These are phyloP conservation scores for Marasmius tenuissimus DNA, from an alignment of 1,284 basidiomycete genomes.

Conservation along the genomic window DNA sequence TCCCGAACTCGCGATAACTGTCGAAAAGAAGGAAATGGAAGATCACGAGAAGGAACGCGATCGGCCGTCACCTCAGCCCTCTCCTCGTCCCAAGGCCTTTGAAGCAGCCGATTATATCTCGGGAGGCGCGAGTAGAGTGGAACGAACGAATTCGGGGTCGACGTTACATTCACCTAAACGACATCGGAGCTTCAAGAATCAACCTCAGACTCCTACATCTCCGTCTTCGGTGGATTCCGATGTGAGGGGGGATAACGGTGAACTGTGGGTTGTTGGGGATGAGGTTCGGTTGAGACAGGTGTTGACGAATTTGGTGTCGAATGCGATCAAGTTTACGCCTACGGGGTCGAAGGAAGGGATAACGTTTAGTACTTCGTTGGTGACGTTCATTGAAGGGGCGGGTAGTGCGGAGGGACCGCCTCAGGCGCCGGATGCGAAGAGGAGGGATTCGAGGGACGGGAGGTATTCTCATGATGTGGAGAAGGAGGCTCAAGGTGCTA, in stretches of 20 bases:
- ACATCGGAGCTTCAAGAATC: neutral
- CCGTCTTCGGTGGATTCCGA: neutral
- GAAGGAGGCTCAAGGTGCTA: slow-evolving; percentile 5
- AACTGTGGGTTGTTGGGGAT: slow-evolving; percentile 37
- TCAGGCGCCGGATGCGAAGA: neutral
- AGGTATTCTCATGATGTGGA: neutral
- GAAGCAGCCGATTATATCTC: neutral
- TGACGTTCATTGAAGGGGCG: neutral
- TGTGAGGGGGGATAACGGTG: slow-evolving; percentile 16
- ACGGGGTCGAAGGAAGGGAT: slow-evolving; percentile 31
- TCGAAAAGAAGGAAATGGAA: neutral
- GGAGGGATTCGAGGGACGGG: neutral
- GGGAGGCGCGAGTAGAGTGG: slow-evolving; percentile 5
- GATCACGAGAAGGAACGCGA: neutral
- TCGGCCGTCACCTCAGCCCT: neutral
- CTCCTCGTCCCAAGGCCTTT: neutral
- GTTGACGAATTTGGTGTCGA: slow-evolving; percentile 34
- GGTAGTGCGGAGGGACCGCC: neutral
- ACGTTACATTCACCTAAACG: neutral
- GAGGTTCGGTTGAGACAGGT: slow-evolving; percentile 50
- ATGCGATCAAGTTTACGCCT: slow-evolving; percentile 48
- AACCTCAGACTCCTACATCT: neutral
- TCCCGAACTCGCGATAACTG: too few relatives aligned
- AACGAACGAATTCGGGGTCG: slow-evolving; percentile 1
- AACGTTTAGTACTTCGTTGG: slow-evolving; percentile 29